These are phyloP conservation scores for Biancaea sappan DNA, from an alignment of 306 rosid genomes.

Conservation along the genomic window DNA sequence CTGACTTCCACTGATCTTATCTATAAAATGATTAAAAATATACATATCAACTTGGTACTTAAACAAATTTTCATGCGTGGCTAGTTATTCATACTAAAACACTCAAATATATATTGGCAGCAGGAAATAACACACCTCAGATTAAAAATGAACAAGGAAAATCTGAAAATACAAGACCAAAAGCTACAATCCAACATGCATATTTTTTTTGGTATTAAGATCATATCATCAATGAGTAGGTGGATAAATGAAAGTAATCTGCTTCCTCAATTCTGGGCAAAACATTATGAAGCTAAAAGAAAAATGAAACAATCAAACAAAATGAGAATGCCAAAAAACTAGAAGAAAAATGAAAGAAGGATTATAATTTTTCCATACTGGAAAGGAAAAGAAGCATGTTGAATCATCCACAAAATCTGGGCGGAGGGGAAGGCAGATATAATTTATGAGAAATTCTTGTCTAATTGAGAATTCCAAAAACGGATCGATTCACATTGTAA, in stretches of 20 bases:
- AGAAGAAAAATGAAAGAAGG: not conserved
- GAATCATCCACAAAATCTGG: not conserved
- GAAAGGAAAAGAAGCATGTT: not conserved
- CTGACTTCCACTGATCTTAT: slow-evolving; percentile 52
- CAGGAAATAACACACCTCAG: not conserved
- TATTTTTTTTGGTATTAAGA: not conserved
- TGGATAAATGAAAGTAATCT: not conserved
- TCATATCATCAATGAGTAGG: not conserved
- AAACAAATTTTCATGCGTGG: not conserved
- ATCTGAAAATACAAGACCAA: not conserved
- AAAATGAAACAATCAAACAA: not conserved
- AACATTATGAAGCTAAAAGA: not conserved
- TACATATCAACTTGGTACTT: not conserved
- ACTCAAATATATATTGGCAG: not conserved
- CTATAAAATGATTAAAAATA: slow-evolving; percentile 33
- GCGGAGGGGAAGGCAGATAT: no score
- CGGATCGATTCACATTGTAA: not conserved
- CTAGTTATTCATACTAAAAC: not conserved
- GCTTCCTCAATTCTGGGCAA: not conserved
- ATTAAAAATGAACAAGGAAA: not conserved
- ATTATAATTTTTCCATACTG: not conserved
- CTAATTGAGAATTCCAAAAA: slow-evolving; percentile 5
- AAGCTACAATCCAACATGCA: not conserved
- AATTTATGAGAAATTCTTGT: not conserved
- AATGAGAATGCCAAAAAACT: not conserved